Base-by-base conservation (phyloP, 2,329 filamentous ascomycete genomes). In the Colletotrichum coccodes region DNA sequence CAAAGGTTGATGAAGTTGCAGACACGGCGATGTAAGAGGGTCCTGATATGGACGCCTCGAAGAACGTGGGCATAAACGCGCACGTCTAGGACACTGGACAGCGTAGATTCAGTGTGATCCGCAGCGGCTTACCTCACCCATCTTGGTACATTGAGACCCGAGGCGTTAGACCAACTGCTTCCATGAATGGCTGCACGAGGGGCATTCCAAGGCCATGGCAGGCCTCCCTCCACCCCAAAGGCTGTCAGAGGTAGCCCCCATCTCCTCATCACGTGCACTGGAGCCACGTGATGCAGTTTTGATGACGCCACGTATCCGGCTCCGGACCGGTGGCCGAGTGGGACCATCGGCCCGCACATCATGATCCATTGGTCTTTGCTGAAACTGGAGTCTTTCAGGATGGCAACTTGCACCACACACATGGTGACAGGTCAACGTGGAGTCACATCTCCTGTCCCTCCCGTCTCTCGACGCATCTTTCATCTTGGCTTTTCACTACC, bases 401-500 rank as follows among this genome's bases (percentile, higher is more conserved):
- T 38, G n/a, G n/a, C n/a, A n/a, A n/a, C n/a, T n/a, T n/a, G 12
- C 36, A 38, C 8, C 8, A 16, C 14, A 50, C 26, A 18, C 26
- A 11, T 50, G 26, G 7, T 4, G 32, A 23, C 3, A 8, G 12
- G 21, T 23, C 12, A 26, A n/a, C 40, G n/a, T 18, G n/a, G 7
- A 23, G 40, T 26, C 21, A 9, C 9, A n/a, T 44, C 28, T 4
- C n/a, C n/a, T 34, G 14, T 16, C 21, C 28, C 23, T n/a, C 6
- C 9, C 18, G n/a, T 44, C 38, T 14, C n/a, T 26, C 14, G 38
- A 16, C 12, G 4, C 28, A 23, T 36, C 56, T n/a, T 42, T 42
- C 21, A 32, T 56, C 58, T 56, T 62, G 58, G 59, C 64, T 56
- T 62, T 42, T 30, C 40, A 34, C 59, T 56, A 44, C 18, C 14